phyloP scores from a whole-genome alignment of 169 alveolate species.

The Eimeria necatrix region DNA sequence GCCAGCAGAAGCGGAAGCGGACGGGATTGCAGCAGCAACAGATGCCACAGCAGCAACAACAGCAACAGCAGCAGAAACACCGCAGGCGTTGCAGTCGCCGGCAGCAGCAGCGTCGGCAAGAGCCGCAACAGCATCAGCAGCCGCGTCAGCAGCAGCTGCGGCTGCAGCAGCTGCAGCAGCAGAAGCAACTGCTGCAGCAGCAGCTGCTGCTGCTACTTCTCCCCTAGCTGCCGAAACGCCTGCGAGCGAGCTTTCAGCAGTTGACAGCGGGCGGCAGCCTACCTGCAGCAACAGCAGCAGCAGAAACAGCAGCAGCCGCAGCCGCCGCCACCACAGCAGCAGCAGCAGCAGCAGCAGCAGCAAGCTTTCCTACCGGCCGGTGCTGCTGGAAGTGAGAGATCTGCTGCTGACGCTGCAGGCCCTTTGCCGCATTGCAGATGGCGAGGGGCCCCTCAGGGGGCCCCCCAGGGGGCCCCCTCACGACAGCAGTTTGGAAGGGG shows the following conservation, averaged over 20 bases:
- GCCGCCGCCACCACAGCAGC: background rate
- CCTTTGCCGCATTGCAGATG: conserved; percentile 21
- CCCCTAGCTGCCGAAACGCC: too few species aligned
- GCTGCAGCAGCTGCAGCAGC: background rate
- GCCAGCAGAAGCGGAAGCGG: background rate
- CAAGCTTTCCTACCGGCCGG: background rate
- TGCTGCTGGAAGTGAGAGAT: conserved; percentile 5
- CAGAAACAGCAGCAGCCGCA: conserved; percentile 8
- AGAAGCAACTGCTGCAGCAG: background rate
- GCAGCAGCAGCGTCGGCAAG: background rate
- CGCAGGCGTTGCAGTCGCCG: background rate
- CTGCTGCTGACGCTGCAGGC: conserved; percentile 5
- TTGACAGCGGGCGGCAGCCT: background rate
- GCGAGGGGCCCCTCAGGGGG: background rate
- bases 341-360: conserved; percentile 20
- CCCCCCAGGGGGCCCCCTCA: background rate
- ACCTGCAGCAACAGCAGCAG: background rate
- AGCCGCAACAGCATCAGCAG: background rate
- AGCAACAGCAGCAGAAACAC: background rate
- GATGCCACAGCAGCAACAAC: background rate
- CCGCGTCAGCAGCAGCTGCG: background rate
- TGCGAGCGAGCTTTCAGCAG: too few species aligned
- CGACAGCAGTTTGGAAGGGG: background rate
- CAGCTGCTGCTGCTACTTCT: background rate
- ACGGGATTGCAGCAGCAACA: background rate